These are phyloP conservation scores for Suillus subaureus DNA, from an alignment of 768 basidiomycete species.

Conservation along the genomic window DNA sequence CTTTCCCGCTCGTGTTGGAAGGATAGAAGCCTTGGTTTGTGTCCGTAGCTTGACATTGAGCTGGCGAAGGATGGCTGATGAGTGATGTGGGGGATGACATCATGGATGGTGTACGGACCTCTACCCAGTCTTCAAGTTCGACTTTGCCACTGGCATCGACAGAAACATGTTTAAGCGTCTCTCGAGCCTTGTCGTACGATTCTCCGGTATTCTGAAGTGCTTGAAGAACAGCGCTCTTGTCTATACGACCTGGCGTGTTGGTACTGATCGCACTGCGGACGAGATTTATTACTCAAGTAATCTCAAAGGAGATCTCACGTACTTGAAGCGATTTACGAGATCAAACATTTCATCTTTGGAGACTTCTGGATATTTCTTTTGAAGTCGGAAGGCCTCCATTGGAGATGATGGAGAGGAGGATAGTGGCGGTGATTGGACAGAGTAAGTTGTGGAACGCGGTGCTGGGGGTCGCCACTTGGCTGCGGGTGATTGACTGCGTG, in stretches of 20 bases:
- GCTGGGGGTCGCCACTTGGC: constrained; percentile 19
- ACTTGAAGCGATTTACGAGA: constrained; percentile 97
- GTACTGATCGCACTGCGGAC: constrained; percentile 65
- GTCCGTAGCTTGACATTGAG: constrained; percentile 80
- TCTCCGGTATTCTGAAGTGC: constrained; percentile 79
- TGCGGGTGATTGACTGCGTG: constrained; percentile 14
- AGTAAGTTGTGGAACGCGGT: constrained; percentile 12
- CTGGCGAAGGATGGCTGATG: constrained; percentile 38
- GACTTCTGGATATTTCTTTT: constrained; percentile 92
- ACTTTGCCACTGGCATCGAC: constrained; percentile 95
- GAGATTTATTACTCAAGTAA: constrained; percentile 9
- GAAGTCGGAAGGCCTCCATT: constrained; percentile 85
- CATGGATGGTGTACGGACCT: constrained; percentile 55
- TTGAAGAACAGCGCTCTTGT: constrained; percentile 81
- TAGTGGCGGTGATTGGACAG: constrained; percentile 13
- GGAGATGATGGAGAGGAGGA: constrained; percentile 16
- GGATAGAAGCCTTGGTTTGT: constrained; percentile 45
- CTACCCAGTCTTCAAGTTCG: constrained; percentile 98
- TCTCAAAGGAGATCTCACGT: constrained; percentile 34
- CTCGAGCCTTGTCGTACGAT: constrained; percentile 87
- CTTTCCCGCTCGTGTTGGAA: constrained; percentile 77
- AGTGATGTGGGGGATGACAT: constrained; percentile 23
- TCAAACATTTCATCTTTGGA: constrained; percentile 93
- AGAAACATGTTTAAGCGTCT: constrained; percentile 91
- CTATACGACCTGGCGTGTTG: constrained; percentile 79